phyloP scores from a whole-genome alignment of 2,329 filamentous ascomycete species.

The Xenoacremonium recifei region DNA sequence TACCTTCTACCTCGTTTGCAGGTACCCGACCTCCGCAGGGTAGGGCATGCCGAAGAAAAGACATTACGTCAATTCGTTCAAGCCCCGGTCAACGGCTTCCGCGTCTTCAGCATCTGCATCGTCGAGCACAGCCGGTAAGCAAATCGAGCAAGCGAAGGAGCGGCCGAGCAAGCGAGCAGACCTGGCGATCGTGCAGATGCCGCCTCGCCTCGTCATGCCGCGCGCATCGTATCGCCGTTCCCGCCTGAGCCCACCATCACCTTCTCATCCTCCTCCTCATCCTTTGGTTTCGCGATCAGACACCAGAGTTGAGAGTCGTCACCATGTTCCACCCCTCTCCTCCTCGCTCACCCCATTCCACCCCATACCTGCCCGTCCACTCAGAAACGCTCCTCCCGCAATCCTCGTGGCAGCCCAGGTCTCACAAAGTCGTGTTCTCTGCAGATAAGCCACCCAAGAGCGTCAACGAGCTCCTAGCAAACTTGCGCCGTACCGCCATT shows the following conservation, averaged over 20 bases:
- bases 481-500: conserved; percentile 48
- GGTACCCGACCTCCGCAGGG: conserved; percentile 13
- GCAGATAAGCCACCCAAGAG: conserved; percentile 35
- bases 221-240: no score
- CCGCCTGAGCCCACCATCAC: no score
- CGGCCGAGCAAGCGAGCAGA: no score
- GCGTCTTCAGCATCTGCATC: conserved; percentile 30
- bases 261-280: no score
- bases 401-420: conserved; percentile 27
- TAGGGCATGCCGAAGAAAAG: conserved; percentile 66
- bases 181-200: no score
- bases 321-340: neutral
- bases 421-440: conserved; percentile 23
- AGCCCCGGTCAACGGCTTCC: conserved; percentile 55
- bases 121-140: conserved; percentile 27
- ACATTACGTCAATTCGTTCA: conserved; percentile 54
- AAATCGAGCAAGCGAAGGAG: no score
- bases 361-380: conserved; percentile 1
- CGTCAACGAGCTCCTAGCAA: conserved; percentile 61
- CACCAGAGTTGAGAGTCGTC: neutral
- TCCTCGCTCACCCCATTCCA: neutral
- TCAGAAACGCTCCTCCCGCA: conserved; percentile 6
- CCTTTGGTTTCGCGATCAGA: no score
- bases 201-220: no score
- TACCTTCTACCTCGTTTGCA: conserved; percentile 11